These are phyloP conservation scores for Tubosaeta sp. DNA, from an alignment of 768 basidiomycete species.

Conservation along the genomic window DNA sequence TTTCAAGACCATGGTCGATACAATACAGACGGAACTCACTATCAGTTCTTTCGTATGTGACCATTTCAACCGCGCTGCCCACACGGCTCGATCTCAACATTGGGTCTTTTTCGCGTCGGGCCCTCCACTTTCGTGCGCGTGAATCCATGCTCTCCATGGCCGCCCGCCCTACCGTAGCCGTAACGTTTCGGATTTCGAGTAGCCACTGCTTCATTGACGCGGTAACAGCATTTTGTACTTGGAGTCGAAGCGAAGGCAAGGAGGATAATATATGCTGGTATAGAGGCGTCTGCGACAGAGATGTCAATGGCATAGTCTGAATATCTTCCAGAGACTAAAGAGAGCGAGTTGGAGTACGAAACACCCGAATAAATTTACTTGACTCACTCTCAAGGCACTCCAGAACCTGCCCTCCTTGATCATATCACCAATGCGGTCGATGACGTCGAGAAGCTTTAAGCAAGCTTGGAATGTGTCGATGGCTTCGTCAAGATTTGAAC, in stretches of 20 bases:
- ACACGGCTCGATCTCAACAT: conserved; percentile 72
- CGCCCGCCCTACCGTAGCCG: conserved; percentile 77
- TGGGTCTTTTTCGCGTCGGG: conserved; percentile 79
- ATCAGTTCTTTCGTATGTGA: conserved; percentile 91
- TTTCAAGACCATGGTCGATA: conserved; percentile 7
- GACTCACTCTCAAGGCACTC: conserved; percentile 89
- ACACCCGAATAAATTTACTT: conserved; percentile 1
- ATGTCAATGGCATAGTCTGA: conserved; percentile 82
- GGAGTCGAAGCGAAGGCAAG: conserved; percentile 80
- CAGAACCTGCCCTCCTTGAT: conserved; percentile 92
- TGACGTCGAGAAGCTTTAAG: conserved; percentile 86
- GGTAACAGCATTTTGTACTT: conserved; percentile 91
- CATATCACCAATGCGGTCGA: conserved; percentile 90
- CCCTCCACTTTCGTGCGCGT: conserved; percentile 78
- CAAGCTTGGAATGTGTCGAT: conserved; percentile 95
- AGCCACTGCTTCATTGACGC: conserved; percentile 97
- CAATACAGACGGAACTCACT: conserved; percentile 49
- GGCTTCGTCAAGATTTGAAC: conserved; percentile 91
- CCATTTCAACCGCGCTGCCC: conserved; percentile 88
- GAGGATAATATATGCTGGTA: conserved; percentile 90
- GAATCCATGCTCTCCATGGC: conserved; percentile 89
- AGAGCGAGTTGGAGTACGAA: conserved; percentile 29
- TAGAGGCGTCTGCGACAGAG: conserved; percentile 88
- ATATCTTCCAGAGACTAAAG: conserved; percentile 91
- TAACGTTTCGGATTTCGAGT: conserved; percentile 87